These are phyloP conservation scores for Beta lomatogona DNA, from an alignment of 179 eudicot species.

Conservation along the genomic window DNA sequence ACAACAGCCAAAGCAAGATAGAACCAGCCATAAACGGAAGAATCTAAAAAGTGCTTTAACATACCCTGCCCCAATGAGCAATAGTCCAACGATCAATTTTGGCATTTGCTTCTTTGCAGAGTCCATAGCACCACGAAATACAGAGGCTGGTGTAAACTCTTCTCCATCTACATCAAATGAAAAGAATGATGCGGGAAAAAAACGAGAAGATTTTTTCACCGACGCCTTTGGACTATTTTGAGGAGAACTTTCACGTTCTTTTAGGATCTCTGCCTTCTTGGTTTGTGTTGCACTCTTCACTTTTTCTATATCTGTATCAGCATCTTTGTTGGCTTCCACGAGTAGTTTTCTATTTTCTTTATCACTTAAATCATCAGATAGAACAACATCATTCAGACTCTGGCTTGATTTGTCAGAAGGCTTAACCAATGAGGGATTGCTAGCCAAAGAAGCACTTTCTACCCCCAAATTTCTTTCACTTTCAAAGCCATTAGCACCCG, in stretches of 20 bases:
- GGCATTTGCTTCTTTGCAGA: slow-evolving; percentile 85
- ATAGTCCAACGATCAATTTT: slow-evolving; percentile 67
- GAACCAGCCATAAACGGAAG: not conserved
- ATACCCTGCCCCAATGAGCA: slow-evolving; percentile 96
- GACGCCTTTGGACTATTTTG: slow-evolving; percentile 64
- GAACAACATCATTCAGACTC: slow-evolving; percentile 40
- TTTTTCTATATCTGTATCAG: slow-evolving; percentile 61
- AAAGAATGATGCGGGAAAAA: slow-evolving; percentile 96
- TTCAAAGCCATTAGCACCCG: slow-evolving; percentile 39
- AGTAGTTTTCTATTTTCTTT: slow-evolving; percentile 50
- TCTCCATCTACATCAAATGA: slow-evolving; percentile 66
- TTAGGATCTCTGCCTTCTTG: slow-evolving; percentile 63
- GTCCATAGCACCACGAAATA: slow-evolving; percentile 64
- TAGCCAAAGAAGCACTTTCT: slow-evolving; percentile 39
- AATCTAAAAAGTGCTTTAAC: slow-evolving; percentile 26
- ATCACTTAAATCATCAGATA: slow-evolving; percentile 48
- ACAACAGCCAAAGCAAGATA: slow-evolving; percentile 12
- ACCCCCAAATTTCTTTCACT: slow-evolving; percentile 36
- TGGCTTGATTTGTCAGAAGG: slow-evolving; percentile 38
- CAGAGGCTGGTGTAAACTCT: slow-evolving; percentile 74
- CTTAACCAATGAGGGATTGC: slow-evolving; percentile 37
- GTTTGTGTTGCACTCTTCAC: slow-evolving; percentile 50
- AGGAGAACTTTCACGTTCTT: slow-evolving; percentile 76
- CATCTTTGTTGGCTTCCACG: slow-evolving; percentile 44
- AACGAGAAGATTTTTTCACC: slow-evolving; percentile 92